A percentile compares a stretch with the other conserved stretches of the same genome.
phyloP scores from a whole-genome alignment of 192 early-diverging fungal species.

The Rhizophagus sp. region DNA sequence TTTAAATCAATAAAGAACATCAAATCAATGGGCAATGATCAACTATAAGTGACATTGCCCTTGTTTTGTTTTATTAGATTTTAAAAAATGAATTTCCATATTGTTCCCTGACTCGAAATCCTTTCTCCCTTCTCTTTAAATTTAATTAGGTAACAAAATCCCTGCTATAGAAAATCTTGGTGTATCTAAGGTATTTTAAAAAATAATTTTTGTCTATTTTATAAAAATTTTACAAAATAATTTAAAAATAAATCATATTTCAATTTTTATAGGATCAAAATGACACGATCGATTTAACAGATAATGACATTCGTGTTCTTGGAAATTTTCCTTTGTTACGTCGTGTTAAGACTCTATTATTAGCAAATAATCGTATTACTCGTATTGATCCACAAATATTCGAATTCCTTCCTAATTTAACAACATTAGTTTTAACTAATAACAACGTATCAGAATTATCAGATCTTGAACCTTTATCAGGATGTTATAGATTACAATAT shows the following conservation, averaged over 20 bases:
- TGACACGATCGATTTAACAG: constrained; percentile 90
- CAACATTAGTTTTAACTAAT: constrained; percentile 82
- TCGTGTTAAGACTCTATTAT: constrained; percentile 73
- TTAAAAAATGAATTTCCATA: neutral
- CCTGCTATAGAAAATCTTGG: constrained; percentile 93
- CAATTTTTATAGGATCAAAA: constrained; percentile 68
- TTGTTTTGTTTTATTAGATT: neutral
- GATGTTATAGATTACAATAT: constrained; percentile 48
- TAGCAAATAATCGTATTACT: constrained; percentile 88
- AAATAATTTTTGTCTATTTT: neutral
- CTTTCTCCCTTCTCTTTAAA: constrained; percentile 14
- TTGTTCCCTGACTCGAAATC: constrained; percentile 34
- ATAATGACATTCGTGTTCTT: constrained; percentile 85
- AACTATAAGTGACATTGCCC: constrained; percentile 13
- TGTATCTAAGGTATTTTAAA: constrained; percentile 74
- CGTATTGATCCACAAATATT: constrained; percentile 71
- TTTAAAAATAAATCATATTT: neutral
- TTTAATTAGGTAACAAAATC: constrained; percentile 75
- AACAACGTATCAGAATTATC: constrained; percentile 83
- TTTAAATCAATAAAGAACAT: neutral
- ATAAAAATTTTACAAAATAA: no score
- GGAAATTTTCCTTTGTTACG: constrained; percentile 85
- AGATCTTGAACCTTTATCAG: constrained; percentile 76
- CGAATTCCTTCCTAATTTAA: constrained; percentile 73
- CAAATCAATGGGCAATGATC: constrained; percentile 5